These are phyloP conservation scores for Sanghuangporus weigelae DNA, from an alignment of 1,284 basidiomycete genomes.

Conservation along the genomic window DNA sequence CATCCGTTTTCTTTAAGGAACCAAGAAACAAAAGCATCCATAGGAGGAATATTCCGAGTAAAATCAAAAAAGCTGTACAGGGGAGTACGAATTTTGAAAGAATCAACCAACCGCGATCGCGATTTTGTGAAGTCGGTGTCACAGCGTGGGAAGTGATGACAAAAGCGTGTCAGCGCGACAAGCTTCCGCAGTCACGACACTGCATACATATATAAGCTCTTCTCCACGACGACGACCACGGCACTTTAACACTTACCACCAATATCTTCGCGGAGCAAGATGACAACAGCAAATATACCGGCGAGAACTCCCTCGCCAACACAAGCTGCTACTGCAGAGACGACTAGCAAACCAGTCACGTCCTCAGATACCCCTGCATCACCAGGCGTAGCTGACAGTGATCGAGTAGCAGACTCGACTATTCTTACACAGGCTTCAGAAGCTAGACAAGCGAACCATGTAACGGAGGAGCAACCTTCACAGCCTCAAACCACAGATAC, in stretches of 20 bases:
- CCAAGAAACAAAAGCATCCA: slow-evolving; percentile 35
- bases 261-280: not conserved
- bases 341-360: not conserved
- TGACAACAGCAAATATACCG: not conserved
- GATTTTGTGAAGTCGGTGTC: not conserved
- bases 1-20: slow-evolving; percentile 37
- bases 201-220: not conserved
- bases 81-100: not conserved
- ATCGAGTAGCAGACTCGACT: not conserved
- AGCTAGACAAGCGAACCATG: not conserved
- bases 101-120: not conserved
- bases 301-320: not conserved
- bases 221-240: not conserved
- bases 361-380: not conserved
- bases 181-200: not conserved
- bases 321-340: not conserved
- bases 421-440: not conserved
- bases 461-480: not conserved
- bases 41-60: not conserved
- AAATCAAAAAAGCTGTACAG: not conserved
- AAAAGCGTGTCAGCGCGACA: not conserved
- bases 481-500: not conserved
- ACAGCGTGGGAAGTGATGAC: not conserved
- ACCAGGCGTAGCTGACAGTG: not conserved
- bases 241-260: not conserved